Percentiles rank a stretch among this genome's conserved stretches.
Evolutionary conservation across 352 stramenopile species (phyloP).

Genomic region (Globisporangium canariense): DNA sequence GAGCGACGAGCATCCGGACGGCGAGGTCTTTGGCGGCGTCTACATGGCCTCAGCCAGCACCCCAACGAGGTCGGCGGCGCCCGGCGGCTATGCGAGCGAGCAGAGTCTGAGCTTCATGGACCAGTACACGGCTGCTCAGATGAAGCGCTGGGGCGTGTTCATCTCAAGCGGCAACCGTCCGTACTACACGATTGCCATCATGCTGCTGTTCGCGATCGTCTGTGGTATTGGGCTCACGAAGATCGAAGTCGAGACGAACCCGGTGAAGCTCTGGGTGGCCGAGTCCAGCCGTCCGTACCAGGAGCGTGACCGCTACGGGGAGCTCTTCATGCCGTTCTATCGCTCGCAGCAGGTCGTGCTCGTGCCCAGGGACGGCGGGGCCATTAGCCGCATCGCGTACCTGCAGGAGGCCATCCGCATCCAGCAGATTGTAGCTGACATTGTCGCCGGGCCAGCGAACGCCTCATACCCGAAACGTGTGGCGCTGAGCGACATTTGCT

Average conservation of each 20-base stretch:
- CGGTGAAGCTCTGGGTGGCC: constrained; percentile 57
- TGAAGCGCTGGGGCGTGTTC: constrained; percentile 45
- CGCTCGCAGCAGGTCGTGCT: constrained; percentile 53
- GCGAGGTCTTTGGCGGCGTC: background rate
- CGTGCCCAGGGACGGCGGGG: constrained; percentile 43
- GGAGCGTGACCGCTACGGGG: constrained; percentile 35
- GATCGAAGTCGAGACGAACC: constrained; percentile 42
- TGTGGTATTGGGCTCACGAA: constrained; percentile 25
- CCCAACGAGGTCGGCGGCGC: no score
- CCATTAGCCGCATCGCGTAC: constrained; percentile 34
- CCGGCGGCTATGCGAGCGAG: constrained; percentile 1
- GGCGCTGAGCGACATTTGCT: constrained; percentile 45
- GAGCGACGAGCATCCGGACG: background rate
- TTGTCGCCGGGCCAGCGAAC: constrained; percentile 10
- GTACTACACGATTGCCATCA: constrained; percentile 21
- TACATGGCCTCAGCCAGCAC: no score
- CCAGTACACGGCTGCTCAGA: constrained; percentile 18
- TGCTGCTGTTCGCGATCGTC: constrained; percentile 19
- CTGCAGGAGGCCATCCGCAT: constrained; percentile 46
- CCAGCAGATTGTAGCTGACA: constrained; percentile 30
- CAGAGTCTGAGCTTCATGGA: constrained; percentile 32
- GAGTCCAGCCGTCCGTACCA: constrained; percentile 40
- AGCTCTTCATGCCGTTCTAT: constrained; percentile 60
- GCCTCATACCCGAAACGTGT: constrained; percentile 23
- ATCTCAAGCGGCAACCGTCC: constrained; percentile 25